Conservation (phyloP, 1,139 yeast species). For the Yarrowia galli region DNA sequence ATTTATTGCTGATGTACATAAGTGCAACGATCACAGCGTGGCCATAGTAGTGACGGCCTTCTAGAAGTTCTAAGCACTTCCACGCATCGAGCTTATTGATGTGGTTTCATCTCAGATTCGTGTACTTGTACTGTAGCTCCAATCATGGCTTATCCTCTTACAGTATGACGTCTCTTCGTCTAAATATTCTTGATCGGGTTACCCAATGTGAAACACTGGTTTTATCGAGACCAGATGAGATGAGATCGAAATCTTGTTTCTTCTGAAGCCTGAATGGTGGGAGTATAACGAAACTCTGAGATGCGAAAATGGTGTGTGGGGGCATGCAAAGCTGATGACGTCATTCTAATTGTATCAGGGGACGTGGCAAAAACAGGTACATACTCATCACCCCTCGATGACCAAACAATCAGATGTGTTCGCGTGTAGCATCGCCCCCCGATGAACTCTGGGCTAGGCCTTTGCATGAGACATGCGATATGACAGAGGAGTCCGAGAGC, state of each 20-base stretch:
- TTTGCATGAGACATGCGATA: slow-evolving; percentile 11
- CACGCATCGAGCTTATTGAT: background rate
- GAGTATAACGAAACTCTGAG: background rate
- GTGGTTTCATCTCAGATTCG: no score
- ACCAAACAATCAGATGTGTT: background rate
- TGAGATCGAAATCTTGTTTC: slow-evolving; percentile 17
- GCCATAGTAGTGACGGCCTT: background rate
- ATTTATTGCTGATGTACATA: slow-evolving; percentile 1
- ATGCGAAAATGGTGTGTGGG: background rate
- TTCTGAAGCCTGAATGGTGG: background rate
- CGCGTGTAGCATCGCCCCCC: slow-evolving; percentile 13
- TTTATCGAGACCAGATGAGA: background rate
- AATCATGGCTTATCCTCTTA: background rate
- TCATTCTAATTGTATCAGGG: background rate
- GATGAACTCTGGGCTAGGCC: background rate
- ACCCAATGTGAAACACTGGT: background rate
- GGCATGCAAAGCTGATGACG: background rate
- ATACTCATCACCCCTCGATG: background rate
- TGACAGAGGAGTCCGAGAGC: slow-evolving; percentile 4
- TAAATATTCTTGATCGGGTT: background rate
- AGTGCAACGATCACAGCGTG: background rate
- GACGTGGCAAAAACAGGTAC: background rate
- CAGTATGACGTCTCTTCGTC: slow-evolving; percentile 3
- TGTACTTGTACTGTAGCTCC: background rate
- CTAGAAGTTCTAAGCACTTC: background rate